Evolutionary conservation across 768 basidiomycete species (phyloP).

Genomic region (Lactarius evosmus): DNA sequence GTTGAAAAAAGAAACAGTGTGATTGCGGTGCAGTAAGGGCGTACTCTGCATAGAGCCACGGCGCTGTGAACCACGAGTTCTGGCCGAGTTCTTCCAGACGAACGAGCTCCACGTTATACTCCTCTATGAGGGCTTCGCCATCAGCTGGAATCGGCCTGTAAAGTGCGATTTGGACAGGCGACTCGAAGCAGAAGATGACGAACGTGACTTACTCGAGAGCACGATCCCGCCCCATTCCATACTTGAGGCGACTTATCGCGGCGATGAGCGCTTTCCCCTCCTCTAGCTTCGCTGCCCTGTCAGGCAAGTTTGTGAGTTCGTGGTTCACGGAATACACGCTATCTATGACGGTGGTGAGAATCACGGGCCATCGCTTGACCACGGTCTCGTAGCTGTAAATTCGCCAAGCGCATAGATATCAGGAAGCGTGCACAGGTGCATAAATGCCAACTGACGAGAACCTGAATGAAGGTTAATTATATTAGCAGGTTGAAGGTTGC

Average conservation of each 20-base stretch:
- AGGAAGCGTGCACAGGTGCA: neutral
- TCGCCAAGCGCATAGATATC: neutral
- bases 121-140: constrained; percentile 60
- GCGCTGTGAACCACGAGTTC: constrained; percentile 86
- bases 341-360: constrained; percentile 79
- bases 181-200: neutral
- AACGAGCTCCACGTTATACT: constrained; percentile 76
- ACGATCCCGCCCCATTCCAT: constrained; percentile 81
- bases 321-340: constrained; percentile 70
- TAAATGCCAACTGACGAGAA: constrained; percentile 55
- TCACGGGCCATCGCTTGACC: constrained; percentile 75
- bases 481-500: neutral
- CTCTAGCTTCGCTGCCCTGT: constrained; percentile 45
- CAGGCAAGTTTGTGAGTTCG: constrained; percentile 43
- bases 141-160: constrained; percentile 69
- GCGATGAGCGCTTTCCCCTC: constrained; percentile 81
- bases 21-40: constrained; percentile 33
- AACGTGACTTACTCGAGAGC: constrained; percentile 52
- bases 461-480: constrained; percentile 31
- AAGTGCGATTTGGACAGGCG: constrained; percentile 3
- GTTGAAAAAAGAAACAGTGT: neutral
- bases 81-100: constrained; percentile 44
- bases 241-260: constrained; percentile 73
- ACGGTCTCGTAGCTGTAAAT: constrained; percentile 70
- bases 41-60: constrained; percentile 97